A percentile compares a stretch with the other conserved stretches of the same genome.
phyloP scores from a whole-genome alignment of 1,139 yeast species.

The Kodamaea suecica region DNA sequence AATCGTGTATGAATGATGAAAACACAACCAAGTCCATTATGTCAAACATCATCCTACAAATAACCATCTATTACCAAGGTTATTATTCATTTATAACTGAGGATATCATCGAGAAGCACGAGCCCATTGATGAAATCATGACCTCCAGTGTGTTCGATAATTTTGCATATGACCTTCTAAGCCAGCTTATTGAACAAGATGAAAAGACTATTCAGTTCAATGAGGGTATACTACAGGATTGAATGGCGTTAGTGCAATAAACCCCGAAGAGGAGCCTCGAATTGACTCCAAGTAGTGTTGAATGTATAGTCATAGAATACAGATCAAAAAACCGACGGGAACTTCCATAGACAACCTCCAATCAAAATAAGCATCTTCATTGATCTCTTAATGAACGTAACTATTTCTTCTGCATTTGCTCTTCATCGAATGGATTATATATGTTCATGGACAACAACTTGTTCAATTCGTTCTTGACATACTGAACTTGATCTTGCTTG shows the following conservation, averaged over 20 bases:
- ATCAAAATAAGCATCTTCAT: no score
- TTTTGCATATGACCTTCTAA: constrained; percentile 34
- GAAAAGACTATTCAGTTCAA: constrained; percentile 16
- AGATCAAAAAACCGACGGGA: no score
- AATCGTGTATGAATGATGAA: constrained; percentile 42
- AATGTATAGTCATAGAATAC: no score
- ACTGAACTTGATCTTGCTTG: constrained; percentile 70
- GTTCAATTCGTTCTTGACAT: constrained; percentile 74
- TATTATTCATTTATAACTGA: constrained; percentile 9
- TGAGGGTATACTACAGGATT: constrained; percentile 25
- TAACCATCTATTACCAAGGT: constrained; percentile 8
- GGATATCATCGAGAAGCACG: constrained; percentile 12
- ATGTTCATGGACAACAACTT: constrained; percentile 74
- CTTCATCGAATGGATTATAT: constrained; percentile 80
- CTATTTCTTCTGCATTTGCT: constrained; percentile 21
- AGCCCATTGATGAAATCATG: constrained; percentile 41
- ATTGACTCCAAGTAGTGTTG: no score
- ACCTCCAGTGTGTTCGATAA: constrained; percentile 25
- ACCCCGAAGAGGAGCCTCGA: no score
- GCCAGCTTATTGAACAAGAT: constrained; percentile 21
- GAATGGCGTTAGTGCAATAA: no score
- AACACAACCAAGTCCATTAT: constrained; percentile 25
- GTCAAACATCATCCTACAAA: constrained; percentile 8
- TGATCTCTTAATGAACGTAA: no score
- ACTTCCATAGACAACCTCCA: no score